A percentile compares a stretch with the other conserved stretches of the same genome.
Evolutionary conservation across 2,329 filamentous ascomycete species (phyloP).

Genomic region (Ophiocordyceps camponoti-floridani): DNA sequence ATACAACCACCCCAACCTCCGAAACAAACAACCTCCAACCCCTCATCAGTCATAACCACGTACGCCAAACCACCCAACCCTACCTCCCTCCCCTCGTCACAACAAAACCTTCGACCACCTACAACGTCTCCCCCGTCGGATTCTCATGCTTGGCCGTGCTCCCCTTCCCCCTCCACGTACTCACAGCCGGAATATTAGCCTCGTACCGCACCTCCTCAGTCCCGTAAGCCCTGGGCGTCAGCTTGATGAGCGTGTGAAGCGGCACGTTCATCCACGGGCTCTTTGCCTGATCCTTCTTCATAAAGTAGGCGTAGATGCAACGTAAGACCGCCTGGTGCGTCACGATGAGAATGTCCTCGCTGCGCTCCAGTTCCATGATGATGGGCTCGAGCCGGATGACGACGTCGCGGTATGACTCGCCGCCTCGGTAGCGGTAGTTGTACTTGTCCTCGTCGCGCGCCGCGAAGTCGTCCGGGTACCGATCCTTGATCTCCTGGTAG

Average conservation of each 20-base stretch:
- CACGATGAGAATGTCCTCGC: constrained; percentile 93
- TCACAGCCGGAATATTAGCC: constrained; percentile 87
- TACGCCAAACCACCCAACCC: too few relatives aligned
- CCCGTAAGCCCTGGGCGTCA: constrained; percentile 85
- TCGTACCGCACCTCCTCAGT: constrained; percentile 78
- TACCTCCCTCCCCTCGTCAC: too few relatives aligned
- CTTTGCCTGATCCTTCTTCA: constrained; percentile 85
- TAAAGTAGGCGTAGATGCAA: constrained; percentile 98
- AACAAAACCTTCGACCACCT: constrained; percentile 1
- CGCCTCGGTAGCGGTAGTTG: constrained; percentile 96
- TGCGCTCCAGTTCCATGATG: constrained; percentile 96
- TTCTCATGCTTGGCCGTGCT: constrained; percentile 78
- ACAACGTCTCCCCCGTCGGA: constrained; percentile 22
- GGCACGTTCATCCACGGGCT: constrained; percentile 99
- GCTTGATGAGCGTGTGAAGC: constrained; percentile 86
- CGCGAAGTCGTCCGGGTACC: constrained; percentile 85
- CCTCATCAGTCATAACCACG: too few relatives aligned
- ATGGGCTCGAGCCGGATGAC: constrained; percentile 96
- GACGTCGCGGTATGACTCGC: constrained; percentile 89
- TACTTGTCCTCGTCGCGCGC: constrained; percentile 97
- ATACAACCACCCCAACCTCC: too few relatives aligned
- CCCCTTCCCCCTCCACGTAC: constrained; percentile 89
- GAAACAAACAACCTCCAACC: too few relatives aligned
- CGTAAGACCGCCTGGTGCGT: constrained; percentile 93
- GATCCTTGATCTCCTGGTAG: constrained; percentile 82